Conservation (phyloP, 352 stramenopile species). For the Pythium brachiatum region DNA sequence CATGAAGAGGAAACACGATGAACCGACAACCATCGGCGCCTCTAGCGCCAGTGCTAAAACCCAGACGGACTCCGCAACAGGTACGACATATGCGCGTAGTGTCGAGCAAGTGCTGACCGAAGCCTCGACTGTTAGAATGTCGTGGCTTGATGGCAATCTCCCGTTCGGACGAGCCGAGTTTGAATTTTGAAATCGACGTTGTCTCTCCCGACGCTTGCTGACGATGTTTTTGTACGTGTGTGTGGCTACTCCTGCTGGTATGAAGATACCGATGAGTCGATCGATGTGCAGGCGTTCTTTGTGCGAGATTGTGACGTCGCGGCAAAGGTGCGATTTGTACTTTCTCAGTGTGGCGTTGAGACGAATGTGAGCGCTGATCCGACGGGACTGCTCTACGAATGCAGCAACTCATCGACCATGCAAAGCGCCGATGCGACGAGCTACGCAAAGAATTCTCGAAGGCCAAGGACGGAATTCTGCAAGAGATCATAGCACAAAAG, state of each 20-base stretch:
- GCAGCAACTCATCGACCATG: constrained; percentile 62
- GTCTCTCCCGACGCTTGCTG: not conserved
- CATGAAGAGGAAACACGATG: constrained; percentile 53
- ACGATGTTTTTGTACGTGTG: not conserved
- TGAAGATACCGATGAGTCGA: constrained; percentile 21
- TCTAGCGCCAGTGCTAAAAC: not conserved
- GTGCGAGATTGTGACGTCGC: constrained; percentile 39
- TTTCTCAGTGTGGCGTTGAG: too few relatives aligned
- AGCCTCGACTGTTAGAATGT: not conserved
- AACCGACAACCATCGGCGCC: not conserved
- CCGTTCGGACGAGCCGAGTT: not conserved
- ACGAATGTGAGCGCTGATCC: not conserved
- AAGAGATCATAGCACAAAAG: constrained; percentile 58
- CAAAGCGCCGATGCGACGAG: constrained; percentile 41
- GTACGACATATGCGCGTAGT: not conserved
- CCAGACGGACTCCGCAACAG: not conserved
- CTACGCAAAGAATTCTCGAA: constrained; percentile 49
- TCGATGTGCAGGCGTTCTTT: constrained; percentile 53
- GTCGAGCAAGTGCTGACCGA: not conserved
- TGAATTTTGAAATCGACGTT: constrained; percentile 10
- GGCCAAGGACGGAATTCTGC: constrained; percentile 53
- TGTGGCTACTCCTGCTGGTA: not conserved
- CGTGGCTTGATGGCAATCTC: not conserved
- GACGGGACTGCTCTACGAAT: not conserved
- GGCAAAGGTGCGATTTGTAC: constrained; percentile 34